Evolutionary conservation across 345 rosid genomes (phyloP).

Genomic region (Erodium maritimum): DNA sequence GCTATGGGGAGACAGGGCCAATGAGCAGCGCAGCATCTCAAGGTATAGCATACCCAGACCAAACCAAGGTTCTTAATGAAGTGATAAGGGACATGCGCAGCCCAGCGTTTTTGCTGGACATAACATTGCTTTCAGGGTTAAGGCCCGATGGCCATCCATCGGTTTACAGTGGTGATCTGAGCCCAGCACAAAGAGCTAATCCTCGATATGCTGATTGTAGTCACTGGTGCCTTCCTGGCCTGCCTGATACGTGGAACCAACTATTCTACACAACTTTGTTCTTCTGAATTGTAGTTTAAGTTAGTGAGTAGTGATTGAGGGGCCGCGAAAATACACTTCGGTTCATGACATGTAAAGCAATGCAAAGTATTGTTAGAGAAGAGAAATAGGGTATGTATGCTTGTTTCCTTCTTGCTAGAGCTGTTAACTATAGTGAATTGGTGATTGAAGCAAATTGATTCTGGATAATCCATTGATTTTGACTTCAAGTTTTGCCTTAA

Average conservation of each 20-base stretch:
- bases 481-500: not conserved
- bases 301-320: not conserved
- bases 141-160: not conserved
- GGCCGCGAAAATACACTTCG: not conserved
- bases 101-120: not conserved
- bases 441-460: not conserved
- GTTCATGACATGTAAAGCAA: not conserved
- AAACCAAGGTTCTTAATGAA: not conserved
- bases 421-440: not conserved
- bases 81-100: not conserved
- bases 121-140: not conserved
- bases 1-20: constrained; percentile 74
- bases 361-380: not conserved
- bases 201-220: not conserved
- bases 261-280: not conserved
- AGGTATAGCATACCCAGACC: constrained; percentile 33
- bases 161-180: not conserved
- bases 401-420: not conserved
- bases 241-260: not conserved
- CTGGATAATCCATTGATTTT: no score
- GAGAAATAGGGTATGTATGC: not conserved
- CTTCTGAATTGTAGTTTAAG: not conserved
- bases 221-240: not conserved
- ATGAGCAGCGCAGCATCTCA: constrained; percentile 40
- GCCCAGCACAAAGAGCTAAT: not conserved